Base-by-base conservation (phyloP, 2,329 filamentous ascomycete species). In the Aspergillus fumigatus region DNA sequence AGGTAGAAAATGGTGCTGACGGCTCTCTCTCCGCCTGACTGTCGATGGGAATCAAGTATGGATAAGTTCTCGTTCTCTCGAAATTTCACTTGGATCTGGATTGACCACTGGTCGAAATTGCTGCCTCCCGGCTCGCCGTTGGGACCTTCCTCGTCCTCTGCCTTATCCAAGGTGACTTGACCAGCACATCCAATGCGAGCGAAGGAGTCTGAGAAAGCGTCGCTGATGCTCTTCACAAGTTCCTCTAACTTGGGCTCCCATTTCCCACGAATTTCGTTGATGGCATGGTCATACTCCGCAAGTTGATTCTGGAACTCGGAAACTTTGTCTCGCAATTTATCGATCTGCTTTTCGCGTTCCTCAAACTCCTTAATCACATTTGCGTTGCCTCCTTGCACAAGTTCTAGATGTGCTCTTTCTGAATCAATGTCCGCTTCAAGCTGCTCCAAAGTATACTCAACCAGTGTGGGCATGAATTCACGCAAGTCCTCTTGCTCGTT, bases 1-100 rank as follows among this genome's bases (percentile, higher is more conserved):
- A 99, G 90, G 77, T 95, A 99, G 82, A 97, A 99, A 70, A 97
- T 96, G 14, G 94, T 99, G 23, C 91, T 96, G 23, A 99, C 93
- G 25, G 94, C 91, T 58, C 94, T 88, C 77, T 99, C 94, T 62
- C 94, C 94, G 67, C 94, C 94, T 1, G 93, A 97, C 73, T 99
- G 94, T 5, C 94, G 90, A 72, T 97, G 92, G 48, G 90, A 88
- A 67, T 96, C 89, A 25, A 99, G 86, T 29, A 92, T 80, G 59
- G 93, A 90, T 4, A 97, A 85, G 3, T 83, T 84, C 72, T 97
- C 94, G 70, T 87, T 85, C 69, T 93, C 88, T 53, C 93, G 88
- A 78, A 99, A 99, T 70, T 92, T 95, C 71, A 99, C 94, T 73
- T 88, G 88, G 70, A 99, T 95, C 70, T 96, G 88, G 59, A 99